A percentile compares a stretch with the other conserved stretches of the same genome.
Evolutionary conservation across 495 filamentous ascomycete species (phyloP).

Genomic region (Talaromyces ruber): DNA sequence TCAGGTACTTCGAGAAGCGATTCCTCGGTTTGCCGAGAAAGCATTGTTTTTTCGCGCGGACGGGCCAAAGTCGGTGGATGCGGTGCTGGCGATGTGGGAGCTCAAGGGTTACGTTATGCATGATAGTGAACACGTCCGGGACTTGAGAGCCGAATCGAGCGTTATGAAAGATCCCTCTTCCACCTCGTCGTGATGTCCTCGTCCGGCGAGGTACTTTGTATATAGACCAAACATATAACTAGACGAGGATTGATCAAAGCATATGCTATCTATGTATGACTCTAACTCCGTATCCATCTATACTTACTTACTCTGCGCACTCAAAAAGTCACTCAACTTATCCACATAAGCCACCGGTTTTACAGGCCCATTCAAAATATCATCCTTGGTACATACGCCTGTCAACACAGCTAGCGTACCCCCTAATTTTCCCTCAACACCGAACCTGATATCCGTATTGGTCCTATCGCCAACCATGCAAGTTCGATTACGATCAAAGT

Average conservation of each 20-base stretch:
- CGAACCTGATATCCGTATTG: slow-evolving; percentile 95
- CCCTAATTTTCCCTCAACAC: slow-evolving; percentile 80
- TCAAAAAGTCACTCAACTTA: slow-evolving; percentile 66
- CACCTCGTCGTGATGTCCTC: neutral
- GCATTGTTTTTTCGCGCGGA: slow-evolving; percentile 31
- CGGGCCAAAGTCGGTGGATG: slow-evolving; percentile 27
- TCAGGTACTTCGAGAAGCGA: slow-evolving; percentile 15
- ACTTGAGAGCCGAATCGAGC: neutral
- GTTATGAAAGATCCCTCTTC: too few species aligned
- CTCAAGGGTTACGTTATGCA: slow-evolving; percentile 49
- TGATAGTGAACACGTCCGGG: slow-evolving; percentile 7
- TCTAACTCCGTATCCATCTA: neutral
- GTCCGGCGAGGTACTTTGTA: neutral
- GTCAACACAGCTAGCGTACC: slow-evolving; percentile 90
- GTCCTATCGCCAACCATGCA: slow-evolving; percentile 97
- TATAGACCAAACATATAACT: neutral
- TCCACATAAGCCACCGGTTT: slow-evolving; percentile 76
- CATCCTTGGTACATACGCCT: slow-evolving; percentile 72
- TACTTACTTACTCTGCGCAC: slow-evolving; percentile 10
- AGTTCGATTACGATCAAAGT: slow-evolving; percentile 70
- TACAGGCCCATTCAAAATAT: slow-evolving; percentile 64
- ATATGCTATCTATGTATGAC: neutral
- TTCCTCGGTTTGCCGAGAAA: slow-evolving; percentile 15
- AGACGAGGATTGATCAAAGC: neutral
- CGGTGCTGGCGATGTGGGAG: slow-evolving; percentile 58